Percentiles rank a stretch among this genome's conserved stretches.
Conservation (phyloP, 345 rosid genomes). For the Citrus hindsii region DNA sequence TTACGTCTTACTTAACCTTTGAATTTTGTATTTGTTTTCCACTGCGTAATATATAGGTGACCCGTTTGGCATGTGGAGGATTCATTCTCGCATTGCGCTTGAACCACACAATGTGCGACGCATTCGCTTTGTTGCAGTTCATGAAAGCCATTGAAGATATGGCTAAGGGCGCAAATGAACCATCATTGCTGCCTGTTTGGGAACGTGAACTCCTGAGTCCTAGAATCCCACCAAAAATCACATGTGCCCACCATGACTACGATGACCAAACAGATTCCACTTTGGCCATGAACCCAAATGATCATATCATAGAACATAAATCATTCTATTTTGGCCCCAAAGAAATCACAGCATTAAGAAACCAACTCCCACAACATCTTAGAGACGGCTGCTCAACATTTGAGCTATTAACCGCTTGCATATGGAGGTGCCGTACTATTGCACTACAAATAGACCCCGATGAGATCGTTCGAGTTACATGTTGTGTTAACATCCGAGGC, state of each 20-base stretch:
- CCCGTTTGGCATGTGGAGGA: slow-evolving; percentile 11
- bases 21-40: neutral
- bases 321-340: slow-evolving; percentile 18
- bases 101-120: slow-evolving; percentile 11
- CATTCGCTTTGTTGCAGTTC: neutral
- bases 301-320: neutral
- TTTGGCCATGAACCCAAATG: neutral
- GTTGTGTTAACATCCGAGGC: slow-evolving; percentile 2
- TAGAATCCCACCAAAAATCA: slow-evolving; percentile 3
- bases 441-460: slow-evolving; percentile 16
- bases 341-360: slow-evolving; percentile 5
- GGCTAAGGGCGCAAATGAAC: neutral
- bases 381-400: slow-evolving; percentile 9
- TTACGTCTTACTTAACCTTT: neutral
- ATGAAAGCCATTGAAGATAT: slow-evolving; percentile 9
- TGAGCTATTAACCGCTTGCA: slow-evolving; percentile 20
- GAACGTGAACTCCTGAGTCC: slow-evolving; percentile 7
- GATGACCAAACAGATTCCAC: neutral
- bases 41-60: neutral
- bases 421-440: slow-evolving; percentile 27
- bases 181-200: slow-evolving; percentile 9
- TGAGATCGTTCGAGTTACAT: slow-evolving; percentile 10
- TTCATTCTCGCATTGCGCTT: neutral
- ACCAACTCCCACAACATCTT: neutral
- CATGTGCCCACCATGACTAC: slow-evolving; percentile 7